phyloP scores from a whole-genome alignment of 176 grass and related monocot genomes.

The Eragrostis nindensis region DNA sequence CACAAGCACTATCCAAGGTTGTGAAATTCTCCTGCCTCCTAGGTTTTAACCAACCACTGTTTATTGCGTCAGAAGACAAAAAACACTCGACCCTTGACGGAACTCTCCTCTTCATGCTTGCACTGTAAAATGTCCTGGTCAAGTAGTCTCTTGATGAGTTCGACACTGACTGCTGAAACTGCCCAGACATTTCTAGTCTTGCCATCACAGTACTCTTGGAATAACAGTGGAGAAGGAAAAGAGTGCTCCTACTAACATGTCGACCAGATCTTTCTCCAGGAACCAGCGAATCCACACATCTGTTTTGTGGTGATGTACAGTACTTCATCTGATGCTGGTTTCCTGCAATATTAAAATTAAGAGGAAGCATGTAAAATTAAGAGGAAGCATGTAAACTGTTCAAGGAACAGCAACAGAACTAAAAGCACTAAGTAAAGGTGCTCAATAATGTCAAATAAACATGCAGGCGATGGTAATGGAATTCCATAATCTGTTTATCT shows the following conservation, averaged over 20 bases:
- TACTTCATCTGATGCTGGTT: conserved; percentile 54
- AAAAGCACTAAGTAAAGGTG: not conserved
- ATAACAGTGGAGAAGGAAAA: conserved; percentile 38
- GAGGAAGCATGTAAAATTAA: not conserved
- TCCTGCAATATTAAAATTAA: conserved; percentile 38
- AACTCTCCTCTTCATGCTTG: conserved; percentile 46
- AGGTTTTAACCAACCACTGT: conserved; percentile 49
- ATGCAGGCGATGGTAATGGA: not conserved
- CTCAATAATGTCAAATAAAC: not conserved
- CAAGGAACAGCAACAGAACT: not conserved
- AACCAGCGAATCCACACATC: conserved; percentile 27
- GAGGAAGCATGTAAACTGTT: not conserved
- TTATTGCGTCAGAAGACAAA: conserved; percentile 48
- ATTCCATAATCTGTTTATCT: not conserved
- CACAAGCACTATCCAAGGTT: conserved; percentile 19
- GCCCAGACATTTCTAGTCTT: conserved; percentile 7
- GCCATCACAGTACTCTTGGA: conserved; percentile 25
- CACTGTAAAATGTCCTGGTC: conserved; percentile 10
- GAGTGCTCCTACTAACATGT: conserved; percentile 39
- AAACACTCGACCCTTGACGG: conserved; percentile 53
- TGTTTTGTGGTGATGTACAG: conserved; percentile 36
- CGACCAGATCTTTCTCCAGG: conserved; percentile 36
- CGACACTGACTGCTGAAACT: conserved; percentile 22
- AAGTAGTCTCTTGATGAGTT: conserved; percentile 21
- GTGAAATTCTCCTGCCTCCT: conserved; percentile 56